Evolutionary conservation across 208 protist genomes (phyloP), one percentile per base, ranked within the genome.

Genomic region (Trypanosoma boissoni): DNA sequence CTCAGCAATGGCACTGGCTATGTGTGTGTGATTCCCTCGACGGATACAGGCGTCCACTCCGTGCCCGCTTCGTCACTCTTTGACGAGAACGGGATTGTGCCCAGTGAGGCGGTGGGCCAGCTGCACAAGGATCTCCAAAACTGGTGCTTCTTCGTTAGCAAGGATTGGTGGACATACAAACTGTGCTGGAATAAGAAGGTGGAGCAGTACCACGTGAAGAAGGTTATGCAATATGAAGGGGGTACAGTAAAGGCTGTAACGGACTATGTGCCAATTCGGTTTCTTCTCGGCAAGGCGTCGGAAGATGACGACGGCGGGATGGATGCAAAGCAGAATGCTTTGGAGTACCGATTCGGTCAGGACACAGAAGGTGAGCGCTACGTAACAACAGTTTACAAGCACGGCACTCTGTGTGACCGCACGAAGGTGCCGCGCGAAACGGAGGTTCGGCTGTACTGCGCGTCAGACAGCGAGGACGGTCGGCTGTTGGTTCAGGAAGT

Each of bases 141-240:
- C 5, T 44, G 28, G 41, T 66, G 73, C 46, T 52, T 55, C 29
- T 20, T 9, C 10, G 2, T 52, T 1, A 24, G 21, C 24, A 65
- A 68, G 21, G 58, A 37, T 6, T 73, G 75, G 75, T 81, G 75
- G 75, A 65, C 57, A 5, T 81, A 81, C 53, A 23, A 62, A 18
- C 18, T 77, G 7, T 81, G 75, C 37, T 81, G 75, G 75, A 51
- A 58, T 23, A 4, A 24, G 6, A 39, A 54, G 12, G 51, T 81
- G 9, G 60, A 54, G 21, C 75, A 81, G 45, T 64, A 56, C 27
- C 75, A 77, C 18, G 9, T 20, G 14, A 57, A 42, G 2, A 36
- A 45, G 18, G 6, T 20, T n/a, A n/a, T n/a, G n/a, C n/a, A n/a
- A n/a, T n/a, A n/a, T n/a, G n/a, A n/a, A n/a, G n/a, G n/a, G n/a